These are phyloP conservation scores for Epichloe sp. DNA, from an alignment of 2,329 filamentous ascomycete species.

Conservation along the genomic window DNA sequence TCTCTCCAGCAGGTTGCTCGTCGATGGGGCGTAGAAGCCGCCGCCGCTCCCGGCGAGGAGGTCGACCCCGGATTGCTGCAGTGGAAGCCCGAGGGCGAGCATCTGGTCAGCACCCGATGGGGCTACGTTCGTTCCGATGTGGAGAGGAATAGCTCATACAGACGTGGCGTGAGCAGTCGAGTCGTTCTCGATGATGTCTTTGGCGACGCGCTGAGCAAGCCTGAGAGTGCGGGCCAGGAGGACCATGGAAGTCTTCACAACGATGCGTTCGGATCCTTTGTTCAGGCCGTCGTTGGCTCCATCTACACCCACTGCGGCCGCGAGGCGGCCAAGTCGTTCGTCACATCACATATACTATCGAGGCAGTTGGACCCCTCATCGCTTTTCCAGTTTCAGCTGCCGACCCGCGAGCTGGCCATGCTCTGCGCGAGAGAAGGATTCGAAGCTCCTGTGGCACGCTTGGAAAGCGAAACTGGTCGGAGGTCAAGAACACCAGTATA, in stretches of 20 bases:
- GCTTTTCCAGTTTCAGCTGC: slow-evolving; percentile 75
- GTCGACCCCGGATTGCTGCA: slow-evolving; percentile 87
- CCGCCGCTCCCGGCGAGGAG: slow-evolving; percentile 76
- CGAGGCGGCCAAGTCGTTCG: slow-evolving; percentile 67
- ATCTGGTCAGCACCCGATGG: slow-evolving; percentile 33
- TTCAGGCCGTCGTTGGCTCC: slow-evolving; percentile 71
- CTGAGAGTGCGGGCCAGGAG: slow-evolving; percentile 14
- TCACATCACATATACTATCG: slow-evolving; percentile 70
- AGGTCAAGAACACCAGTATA: slow-evolving; percentile 76
- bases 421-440: slow-evolving; percentile 86
- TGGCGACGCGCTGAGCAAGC: slow-evolving; percentile 42
- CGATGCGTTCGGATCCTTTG: slow-evolving; percentile 58
- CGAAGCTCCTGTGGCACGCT: slow-evolving; percentile 64
- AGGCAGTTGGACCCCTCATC: slow-evolving; percentile 61
- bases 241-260: slow-evolving; percentile 58
- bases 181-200: slow-evolving; percentile 78
- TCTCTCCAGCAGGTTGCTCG: slow-evolving; percentile 60
- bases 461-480: slow-evolving; percentile 85
- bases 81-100: slow-evolving; percentile 43
- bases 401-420: slow-evolving; percentile 68
- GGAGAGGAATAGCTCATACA: slow-evolving; percentile 30
- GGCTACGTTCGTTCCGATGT: slow-evolving; percentile 40
- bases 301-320: slow-evolving; percentile 77
- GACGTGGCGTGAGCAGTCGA: slow-evolving; percentile 60
- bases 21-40: slow-evolving; percentile 86